These are phyloP conservation scores for Achaetomiella virescens DNA, from an alignment of 495 filamentous ascomycete genomes.

Conservation along the genomic window DNA sequence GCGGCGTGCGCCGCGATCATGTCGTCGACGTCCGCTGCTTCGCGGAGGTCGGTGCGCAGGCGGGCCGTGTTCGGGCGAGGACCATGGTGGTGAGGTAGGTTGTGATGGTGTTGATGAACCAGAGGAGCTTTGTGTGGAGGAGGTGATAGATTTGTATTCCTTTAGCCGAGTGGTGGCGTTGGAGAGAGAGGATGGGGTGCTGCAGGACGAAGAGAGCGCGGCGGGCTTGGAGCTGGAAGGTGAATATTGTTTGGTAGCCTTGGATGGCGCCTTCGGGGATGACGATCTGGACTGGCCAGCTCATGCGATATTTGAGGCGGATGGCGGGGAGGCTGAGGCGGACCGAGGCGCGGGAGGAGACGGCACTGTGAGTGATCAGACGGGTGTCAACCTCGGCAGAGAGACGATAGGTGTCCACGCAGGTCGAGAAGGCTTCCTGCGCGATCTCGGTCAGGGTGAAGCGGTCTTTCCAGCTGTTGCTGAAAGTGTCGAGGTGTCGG, in stretches of 20 bases:
- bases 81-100: slow-evolving; percentile 70
- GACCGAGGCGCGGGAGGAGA: slow-evolving; percentile 38
- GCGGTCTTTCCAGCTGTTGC: slow-evolving; percentile 68
- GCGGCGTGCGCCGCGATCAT: slow-evolving; percentile 66
- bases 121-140: slow-evolving; percentile 67
- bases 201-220: slow-evolving; percentile 65
- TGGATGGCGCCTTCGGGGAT: slow-evolving; percentile 55
- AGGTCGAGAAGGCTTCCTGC: slow-evolving; percentile 57
- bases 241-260: slow-evolving; percentile 64
- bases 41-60: slow-evolving; percentile 48
- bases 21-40: slow-evolving; percentile 68
- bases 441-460: slow-evolving; percentile 76
- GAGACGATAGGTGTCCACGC: slow-evolving; percentile 55
- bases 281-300: slow-evolving; percentile 85
- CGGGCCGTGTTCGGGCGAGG: slow-evolving; percentile 50
- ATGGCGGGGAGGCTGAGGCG: slow-evolving; percentile 49
- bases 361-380: slow-evolving; percentile 24
- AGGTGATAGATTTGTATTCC: slow-evolving; percentile 49
- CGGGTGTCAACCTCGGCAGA: slow-evolving; percentile 45
- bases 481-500: slow-evolving; percentile 64
- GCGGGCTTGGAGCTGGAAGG: slow-evolving; percentile 70
- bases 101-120: slow-evolving; percentile 69
- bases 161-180: slow-evolving; percentile 19
- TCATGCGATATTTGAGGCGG: slow-evolving; percentile 56
- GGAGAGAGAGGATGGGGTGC: slow-evolving; percentile 41